Conservation (phyloP, 1,139 yeast species). For the Suhomyces chickasaworum region DNA sequence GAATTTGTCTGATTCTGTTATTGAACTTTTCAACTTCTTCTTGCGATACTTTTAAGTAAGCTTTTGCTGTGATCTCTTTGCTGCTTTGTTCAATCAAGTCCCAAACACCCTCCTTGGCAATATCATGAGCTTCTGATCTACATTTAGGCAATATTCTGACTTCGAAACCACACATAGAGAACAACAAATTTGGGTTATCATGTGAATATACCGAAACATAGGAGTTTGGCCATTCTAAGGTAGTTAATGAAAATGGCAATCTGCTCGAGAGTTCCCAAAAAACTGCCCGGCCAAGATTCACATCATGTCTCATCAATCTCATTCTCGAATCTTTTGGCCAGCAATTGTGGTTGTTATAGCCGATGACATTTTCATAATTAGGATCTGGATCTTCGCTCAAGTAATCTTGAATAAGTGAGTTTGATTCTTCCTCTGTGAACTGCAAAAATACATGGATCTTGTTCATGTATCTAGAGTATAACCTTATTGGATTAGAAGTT, state of each 20-base stretch:
- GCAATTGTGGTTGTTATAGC: conserved; percentile 85
- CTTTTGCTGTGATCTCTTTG: conserved; percentile 88
- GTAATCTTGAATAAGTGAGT: conserved; percentile 73
- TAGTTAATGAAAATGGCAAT: conserved; percentile 72
- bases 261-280: conserved; percentile 89
- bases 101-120: conserved; percentile 85
- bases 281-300: conserved; percentile 86
- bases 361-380: conserved; percentile 80
- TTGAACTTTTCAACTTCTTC: conserved; percentile 80
- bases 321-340: conserved; percentile 95
- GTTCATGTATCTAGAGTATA: conserved; percentile 83
- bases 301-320: conserved; percentile 90
- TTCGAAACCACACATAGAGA: conserved; percentile 95
- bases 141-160: conserved; percentile 80
- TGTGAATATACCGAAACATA: conserved; percentile 86
- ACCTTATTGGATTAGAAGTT: conserved; percentile 66
- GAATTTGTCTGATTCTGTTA: conserved; percentile 81
- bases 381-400: conserved; percentile 90
- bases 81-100: conserved; percentile 71
- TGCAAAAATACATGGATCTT: conserved; percentile 78
- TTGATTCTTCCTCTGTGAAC: conserved; percentile 67
- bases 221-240: conserved; percentile 79
- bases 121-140: conserved; percentile 51
- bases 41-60: conserved; percentile 79
- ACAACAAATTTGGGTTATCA: conserved; percentile 85